Evolutionary conservation across 495 filamentous ascomycete genomes (phyloP).

Genomic region (Tuber brumale): DNA sequence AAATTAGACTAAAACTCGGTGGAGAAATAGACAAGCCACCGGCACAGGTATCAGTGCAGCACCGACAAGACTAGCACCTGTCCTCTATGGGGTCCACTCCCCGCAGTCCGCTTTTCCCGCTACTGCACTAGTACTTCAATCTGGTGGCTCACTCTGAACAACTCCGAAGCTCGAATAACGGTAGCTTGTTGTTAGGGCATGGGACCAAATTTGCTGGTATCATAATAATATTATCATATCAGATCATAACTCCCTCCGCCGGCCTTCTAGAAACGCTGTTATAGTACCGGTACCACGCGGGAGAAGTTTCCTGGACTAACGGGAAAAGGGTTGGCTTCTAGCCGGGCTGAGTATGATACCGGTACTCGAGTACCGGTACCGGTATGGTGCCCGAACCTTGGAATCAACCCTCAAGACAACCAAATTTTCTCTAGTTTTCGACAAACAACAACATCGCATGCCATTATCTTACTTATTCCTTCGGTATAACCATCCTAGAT

Average conservation of each 20-base stretch:
- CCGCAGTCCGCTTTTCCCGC: slow-evolving; percentile 2
- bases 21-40: neutral
- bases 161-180: neutral
- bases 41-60: neutral
- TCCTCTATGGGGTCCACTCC: neutral
- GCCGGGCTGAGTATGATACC: neutral
- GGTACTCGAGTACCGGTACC: no score
- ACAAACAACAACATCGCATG: no score
- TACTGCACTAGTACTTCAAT: neutral
- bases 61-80: neutral
- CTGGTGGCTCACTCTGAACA: neutral
- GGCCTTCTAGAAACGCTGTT: neutral
- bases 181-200: neutral
- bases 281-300: neutral
- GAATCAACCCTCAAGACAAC: no score
- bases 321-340: neutral
- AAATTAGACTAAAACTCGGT: neutral
- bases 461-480: no score
- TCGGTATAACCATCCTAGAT: no score
- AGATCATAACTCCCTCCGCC: neutral
- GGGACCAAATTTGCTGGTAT: neutral
- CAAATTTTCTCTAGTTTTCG: no score
- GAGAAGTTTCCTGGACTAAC: neutral
- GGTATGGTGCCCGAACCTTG: no score
- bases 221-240: neutral